Conservation (phyloP, 257 asterid genomes). For the Henckelia pumila region DNA sequence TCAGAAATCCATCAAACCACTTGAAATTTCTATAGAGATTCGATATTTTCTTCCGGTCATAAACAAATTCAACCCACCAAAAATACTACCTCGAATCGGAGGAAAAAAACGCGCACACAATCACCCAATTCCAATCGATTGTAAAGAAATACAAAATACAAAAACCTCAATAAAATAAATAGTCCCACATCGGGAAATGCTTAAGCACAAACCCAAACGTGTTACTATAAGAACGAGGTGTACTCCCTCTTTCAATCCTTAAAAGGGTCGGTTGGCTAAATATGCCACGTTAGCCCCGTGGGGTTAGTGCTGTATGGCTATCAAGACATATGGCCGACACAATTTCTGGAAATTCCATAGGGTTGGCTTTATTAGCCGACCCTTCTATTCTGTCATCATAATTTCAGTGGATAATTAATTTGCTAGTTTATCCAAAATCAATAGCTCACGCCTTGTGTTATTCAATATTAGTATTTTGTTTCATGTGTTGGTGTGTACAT, state of each 20-base stretch:
- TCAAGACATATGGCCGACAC: constrained; percentile 92
- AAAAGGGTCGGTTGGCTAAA: constrained; percentile 93
- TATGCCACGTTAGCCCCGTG: constrained; percentile 42
- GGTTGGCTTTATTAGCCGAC: constrained; percentile 63
- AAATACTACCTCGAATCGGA: neutral
- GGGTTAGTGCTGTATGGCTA: constrained; percentile 66
- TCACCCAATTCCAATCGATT: neutral
- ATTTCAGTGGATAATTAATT: no score
- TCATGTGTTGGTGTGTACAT: no score
- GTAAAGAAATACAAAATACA: no score
- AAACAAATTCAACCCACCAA: neutral
- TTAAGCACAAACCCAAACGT: no score
- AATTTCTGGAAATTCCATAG: constrained; percentile 46
- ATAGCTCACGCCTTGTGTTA: no score
- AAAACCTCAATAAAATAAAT: no score
- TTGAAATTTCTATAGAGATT: neutral
- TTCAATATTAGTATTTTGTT: no score
- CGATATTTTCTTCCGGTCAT: neutral
- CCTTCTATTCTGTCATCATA: constrained; percentile 21
- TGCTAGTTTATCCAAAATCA: no score
- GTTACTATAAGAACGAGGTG: constrained; percentile 22
- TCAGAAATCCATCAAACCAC: constrained; percentile 22
- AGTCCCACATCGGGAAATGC: no score
- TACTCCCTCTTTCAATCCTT: neutral
- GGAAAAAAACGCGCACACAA: neutral